Base-by-base conservation (phyloP, 805 yeast species). In the Lipomyces sp. region DNA sequence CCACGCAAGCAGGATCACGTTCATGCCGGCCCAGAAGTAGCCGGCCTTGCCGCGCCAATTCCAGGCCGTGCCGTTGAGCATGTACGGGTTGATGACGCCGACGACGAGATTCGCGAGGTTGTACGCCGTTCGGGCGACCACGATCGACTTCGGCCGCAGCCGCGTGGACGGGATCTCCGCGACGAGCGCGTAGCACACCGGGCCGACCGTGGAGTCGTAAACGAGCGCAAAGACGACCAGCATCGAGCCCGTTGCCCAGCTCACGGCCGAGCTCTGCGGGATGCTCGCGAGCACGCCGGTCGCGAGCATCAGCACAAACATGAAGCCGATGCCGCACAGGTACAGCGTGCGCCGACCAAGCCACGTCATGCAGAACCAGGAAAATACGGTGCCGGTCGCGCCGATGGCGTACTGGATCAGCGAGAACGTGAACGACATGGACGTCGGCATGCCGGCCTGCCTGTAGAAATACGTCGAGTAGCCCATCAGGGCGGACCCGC, bases 381-480 rank as follows among this genome's bases (percentile, higher is more conserved):
- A 51, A n/a, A 22, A 22, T 10, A 46, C 16, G 8, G 51, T 47
- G 4, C 51, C 51, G 10, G 42, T n/a, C 3, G 35, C 43, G 7
- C 51, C 55, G n/a, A 51, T 24, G 4, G 31, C 45, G 10, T 29
- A 39, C 23, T 34, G 43, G 6, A n/a, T 35, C 31, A 52, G 14
- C 2, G 45, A 7, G 18, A 48, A 18, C 11, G 38, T 45, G 37
- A 39, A 52, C 11, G 57, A 21, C n/a, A 37, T 33, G 16, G 24
- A n/a, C 22, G 33, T 19, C 2, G 41, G 18, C 18, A 61, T 22
- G 3, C 65, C 65, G 3, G 63, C 64, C 58, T 75, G 77, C 41
- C 62, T 64, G 58, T 73, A 77, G 63, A 78, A 77, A 59, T 77
- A 75, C 22, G 82, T 74, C 24, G 80, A 69, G 42, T 51, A 52